Percentiles rank a stretch among this genome's conserved stretches.
Evolutionary conservation across 345 rosid genomes (phyloP).

Genomic region (Populus davidiana): DNA sequence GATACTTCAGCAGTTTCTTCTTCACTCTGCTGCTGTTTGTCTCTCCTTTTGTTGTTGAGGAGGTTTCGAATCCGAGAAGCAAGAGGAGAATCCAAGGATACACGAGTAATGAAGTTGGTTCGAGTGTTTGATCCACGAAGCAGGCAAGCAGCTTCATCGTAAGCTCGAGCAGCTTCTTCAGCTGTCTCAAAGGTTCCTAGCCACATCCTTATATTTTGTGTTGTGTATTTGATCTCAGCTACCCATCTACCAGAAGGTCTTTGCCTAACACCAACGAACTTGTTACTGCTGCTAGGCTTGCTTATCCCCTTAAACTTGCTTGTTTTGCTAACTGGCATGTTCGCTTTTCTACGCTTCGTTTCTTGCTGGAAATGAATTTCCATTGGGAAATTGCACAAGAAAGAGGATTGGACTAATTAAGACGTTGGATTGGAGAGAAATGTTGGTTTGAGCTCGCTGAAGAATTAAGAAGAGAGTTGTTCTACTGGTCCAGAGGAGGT

Average conservation of each 20-base stretch:
- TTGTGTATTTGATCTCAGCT: conserved; percentile 78
- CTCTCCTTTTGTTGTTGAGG: conserved; percentile 45
- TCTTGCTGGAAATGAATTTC: conserved; percentile 48
- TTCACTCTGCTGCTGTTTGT: conserved; percentile 5
- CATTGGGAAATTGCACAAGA: conserved; percentile 22
- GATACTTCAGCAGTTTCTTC: conserved; percentile 9
- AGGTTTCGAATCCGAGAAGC: conserved; percentile 61
- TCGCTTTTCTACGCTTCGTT: not conserved
- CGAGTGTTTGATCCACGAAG: conserved; percentile 76
- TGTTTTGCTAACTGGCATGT: conserved; percentile 19
- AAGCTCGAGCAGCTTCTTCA: conserved; percentile 72
- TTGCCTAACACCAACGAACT: conserved; percentile 69
- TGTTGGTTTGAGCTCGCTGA: too few species aligned
- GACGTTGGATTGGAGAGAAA: too few species aligned
- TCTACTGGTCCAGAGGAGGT: too few species aligned
- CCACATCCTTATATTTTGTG: conserved; percentile 76
- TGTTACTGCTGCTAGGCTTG: conserved; percentile 22
- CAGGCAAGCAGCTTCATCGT: conserved; percentile 77
- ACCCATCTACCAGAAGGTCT: conserved; percentile 85
- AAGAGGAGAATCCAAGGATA: conserved; percentile 55
- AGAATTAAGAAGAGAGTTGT: too few species aligned
- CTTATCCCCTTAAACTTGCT: conserved; percentile 43
- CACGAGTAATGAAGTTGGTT: conserved; percentile 59
- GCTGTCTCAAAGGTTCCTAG: conserved; percentile 77
- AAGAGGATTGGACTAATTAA: too few species aligned